phyloP scores from a whole-genome alignment of 164 flowering plant species.

The Platanus orientalis region DNA sequence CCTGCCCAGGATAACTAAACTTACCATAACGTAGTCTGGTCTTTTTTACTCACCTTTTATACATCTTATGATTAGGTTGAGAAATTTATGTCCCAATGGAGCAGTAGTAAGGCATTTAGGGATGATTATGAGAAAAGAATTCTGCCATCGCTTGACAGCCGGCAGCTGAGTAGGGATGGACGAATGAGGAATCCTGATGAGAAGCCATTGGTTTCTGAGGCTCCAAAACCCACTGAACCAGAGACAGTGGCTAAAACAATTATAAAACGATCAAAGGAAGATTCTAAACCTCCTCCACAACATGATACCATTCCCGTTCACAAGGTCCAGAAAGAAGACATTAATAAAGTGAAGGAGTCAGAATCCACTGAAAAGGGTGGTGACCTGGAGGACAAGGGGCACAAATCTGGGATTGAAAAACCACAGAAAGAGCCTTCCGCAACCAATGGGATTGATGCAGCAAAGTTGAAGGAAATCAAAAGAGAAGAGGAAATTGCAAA shows the following conservation, averaged over 20 bases:
- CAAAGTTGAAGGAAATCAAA: slow-evolving; percentile 68
- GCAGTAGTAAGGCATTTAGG: slow-evolving; percentile 57
- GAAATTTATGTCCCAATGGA: slow-evolving; percentile 69
- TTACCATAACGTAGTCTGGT: not conserved
- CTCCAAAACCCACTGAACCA: slow-evolving; percentile 29
- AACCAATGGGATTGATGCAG: slow-evolving; percentile 39
- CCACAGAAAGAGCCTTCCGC: slow-evolving; percentile 26
- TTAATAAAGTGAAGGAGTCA: slow-evolving; percentile 21
- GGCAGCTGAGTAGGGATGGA: slow-evolving; percentile 82
- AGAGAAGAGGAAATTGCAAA: slow-evolving; percentile 87
- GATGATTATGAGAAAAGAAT: slow-evolving; percentile 80
- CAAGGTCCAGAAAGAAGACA: slow-evolving; percentile 49
- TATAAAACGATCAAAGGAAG: slow-evolving; percentile 50
- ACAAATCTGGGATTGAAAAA: slow-evolving; percentile 22
- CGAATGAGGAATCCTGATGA: slow-evolving; percentile 81
- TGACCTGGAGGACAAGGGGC: slow-evolving; percentile 33
- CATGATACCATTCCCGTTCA: slow-evolving; percentile 21
- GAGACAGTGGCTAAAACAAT: slow-evolving; percentile 36
- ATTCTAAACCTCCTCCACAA: slow-evolving; percentile 30
- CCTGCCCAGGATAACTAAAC: too few relatives aligned
- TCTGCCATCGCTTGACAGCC: slow-evolving; percentile 59
- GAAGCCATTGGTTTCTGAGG: slow-evolving; percentile 52
- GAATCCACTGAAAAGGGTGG: slow-evolving; percentile 19
- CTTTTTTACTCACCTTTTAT: not conserved
- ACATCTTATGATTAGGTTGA: slow-evolving; percentile 41